Conservation (phyloP, 139 green algal genomes). For the Haematococcus sp. region DNA sequence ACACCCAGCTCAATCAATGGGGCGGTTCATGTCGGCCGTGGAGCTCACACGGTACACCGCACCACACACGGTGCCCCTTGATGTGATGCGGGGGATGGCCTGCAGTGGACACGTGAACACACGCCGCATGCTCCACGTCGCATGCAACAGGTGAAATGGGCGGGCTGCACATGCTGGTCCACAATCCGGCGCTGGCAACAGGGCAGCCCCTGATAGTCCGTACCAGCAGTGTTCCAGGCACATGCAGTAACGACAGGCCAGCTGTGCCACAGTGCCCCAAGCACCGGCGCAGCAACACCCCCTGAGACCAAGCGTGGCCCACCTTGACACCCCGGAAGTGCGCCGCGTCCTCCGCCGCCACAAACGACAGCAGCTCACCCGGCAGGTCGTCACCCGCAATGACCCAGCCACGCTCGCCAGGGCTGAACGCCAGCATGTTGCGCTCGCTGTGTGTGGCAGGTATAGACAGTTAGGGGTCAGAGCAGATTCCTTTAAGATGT, state of each 20-base stretch:
- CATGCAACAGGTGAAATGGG: neutral
- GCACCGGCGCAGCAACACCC: neutral
- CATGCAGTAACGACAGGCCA: neutral
- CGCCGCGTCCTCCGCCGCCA: constrained; percentile 23
- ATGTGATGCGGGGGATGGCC: constrained; percentile 62
- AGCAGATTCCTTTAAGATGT: no score
- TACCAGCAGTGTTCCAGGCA: no score
- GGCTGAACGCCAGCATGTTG: neutral
- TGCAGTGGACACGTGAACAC: constrained; percentile 9
- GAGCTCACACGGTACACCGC: constrained; percentile 61
- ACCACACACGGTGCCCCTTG: constrained; percentile 51
- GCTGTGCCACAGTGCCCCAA: neutral
- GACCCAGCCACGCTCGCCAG: constrained; percentile 46
- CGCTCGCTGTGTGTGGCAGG: neutral
- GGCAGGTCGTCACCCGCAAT: constrained; percentile 55
- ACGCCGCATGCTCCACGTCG: neutral
- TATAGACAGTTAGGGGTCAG: no score
- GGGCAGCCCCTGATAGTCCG: no score
- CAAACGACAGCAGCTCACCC: constrained; percentile 53
- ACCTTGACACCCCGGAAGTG: constrained; percentile 54
- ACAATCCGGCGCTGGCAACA: neutral
- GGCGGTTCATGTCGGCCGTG: constrained; percentile 10
- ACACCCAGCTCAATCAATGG: neutral
- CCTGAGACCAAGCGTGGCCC: neutral
- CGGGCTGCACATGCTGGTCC: neutral